These are phyloP conservation scores for Meyerozyma smithsonii DNA, from an alignment of 1,139 yeast genomes.

Conservation along the genomic window DNA sequence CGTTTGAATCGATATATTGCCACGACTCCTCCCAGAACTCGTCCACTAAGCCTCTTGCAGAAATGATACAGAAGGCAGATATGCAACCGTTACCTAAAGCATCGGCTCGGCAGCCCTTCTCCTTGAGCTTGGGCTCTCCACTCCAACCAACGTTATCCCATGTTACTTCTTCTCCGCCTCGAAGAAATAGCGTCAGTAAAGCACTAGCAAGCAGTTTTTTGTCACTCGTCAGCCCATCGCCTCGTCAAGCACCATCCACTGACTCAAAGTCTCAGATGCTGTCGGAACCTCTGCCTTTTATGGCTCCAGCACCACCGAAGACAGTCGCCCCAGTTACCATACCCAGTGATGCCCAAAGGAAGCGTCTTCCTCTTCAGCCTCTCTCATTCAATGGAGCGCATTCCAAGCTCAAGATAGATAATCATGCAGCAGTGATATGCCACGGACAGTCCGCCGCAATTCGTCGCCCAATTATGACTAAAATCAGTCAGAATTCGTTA, in stretches of 20 bases:
- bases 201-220: not conserved
- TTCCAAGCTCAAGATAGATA: slow-evolving; percentile 2
- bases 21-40: slow-evolving; percentile 1
- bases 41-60: not conserved
- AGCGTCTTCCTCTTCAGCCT: not conserved
- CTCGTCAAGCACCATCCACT: too few species aligned
- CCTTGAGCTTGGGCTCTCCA: not conserved
- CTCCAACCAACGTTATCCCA: not conserved
- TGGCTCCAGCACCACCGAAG: too few species aligned
- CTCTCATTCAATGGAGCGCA: slow-evolving; percentile 3
- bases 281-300: too few species aligned
- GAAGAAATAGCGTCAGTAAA: not conserved
- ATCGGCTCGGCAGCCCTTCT: not conserved
- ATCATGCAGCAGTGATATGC: slow-evolving; percentile 4
- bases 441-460: slow-evolving; percentile 11
- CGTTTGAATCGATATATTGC: slow-evolving; percentile 25
- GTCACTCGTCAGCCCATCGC: not conserved
- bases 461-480: slow-evolving; percentile 10
- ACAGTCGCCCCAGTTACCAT: not conserved
- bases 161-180: slow-evolving; percentile 1
- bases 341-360: not conserved
- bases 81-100: not conserved
- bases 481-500: slow-evolving; percentile 29
- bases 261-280: too few species aligned
- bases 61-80: slow-evolving; percentile 1